A percentile compares a stretch with the other conserved stretches of the same genome.
These are phyloP conservation scores for Collybia nuda DNA, from an alignment of 768 basidiomycete species.

Conservation along the genomic window DNA sequence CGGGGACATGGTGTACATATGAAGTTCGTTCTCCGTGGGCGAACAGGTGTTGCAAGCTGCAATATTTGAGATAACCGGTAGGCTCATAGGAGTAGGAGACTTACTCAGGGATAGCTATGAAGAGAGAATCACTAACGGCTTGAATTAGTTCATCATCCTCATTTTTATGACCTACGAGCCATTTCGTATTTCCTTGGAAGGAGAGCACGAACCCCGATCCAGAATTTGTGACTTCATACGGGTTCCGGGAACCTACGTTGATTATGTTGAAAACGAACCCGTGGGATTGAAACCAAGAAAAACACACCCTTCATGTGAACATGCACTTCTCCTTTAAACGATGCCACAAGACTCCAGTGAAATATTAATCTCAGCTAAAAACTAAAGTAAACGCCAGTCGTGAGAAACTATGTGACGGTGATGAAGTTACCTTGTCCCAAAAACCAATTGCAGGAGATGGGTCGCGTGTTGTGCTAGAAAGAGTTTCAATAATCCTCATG, in stretches of 20 bases:
- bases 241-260: constrained; percentile 73
- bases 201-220: constrained; percentile 89
- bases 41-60: constrained; percentile 20
- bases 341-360: constrained; percentile 75
- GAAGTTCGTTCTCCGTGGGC: constrained; percentile 13
- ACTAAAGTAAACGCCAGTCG: constrained; percentile 1
- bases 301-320: constrained; percentile 81
- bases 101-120: constrained; percentile 85
- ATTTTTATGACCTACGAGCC: constrained; percentile 72
- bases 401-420: neutral
- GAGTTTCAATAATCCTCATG: constrained; percentile 76
- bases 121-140: constrained; percentile 75
- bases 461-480: constrained; percentile 78
- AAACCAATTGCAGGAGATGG: constrained; percentile 84
- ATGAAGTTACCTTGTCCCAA: constrained; percentile 82
- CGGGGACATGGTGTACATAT: constrained; percentile 14
- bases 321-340: constrained; percentile 71
- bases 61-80: neutral
- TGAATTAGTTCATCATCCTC: constrained; percentile 78
- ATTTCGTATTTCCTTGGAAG: constrained; percentile 74
- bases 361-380: constrained; percentile 70
- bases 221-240: constrained; percentile 62
- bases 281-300: neutral
- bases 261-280: constrained; percentile 2
- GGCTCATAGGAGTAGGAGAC: constrained; percentile 19